A percentile compares a stretch with the other conserved stretches of the same genome.
Conservation (phyloP, 352 stramenopile species). For the Albugo candida region DNA sequence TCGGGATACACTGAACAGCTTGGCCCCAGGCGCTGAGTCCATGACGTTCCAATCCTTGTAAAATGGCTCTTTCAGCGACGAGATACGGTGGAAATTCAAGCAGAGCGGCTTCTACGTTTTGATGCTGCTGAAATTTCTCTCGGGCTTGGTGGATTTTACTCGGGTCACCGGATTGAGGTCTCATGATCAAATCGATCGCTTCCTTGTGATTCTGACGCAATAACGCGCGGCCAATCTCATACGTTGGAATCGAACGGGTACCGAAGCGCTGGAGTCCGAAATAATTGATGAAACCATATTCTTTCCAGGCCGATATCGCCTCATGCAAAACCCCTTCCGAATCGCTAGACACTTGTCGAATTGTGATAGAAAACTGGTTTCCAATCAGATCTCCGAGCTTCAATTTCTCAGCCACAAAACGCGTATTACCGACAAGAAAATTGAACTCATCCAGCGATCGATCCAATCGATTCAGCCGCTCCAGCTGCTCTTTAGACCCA, state of each 20-base stretch:
- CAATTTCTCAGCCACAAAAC: conserved; percentile 79
- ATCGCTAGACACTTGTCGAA: conserved; percentile 78
- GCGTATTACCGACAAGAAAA: conserved; percentile 86
- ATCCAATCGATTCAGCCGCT: conserved; percentile 47
- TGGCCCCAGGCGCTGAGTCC: conserved; percentile 31
- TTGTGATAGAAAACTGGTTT: conserved; percentile 91
- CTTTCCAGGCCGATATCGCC: conserved; percentile 54
- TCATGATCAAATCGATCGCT: conserved; percentile 83
- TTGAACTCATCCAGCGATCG: conserved; percentile 53
- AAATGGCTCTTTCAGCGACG: conserved; percentile 54
- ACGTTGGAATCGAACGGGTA: conserved; percentile 73
- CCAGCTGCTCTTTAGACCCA: conserved; percentile 51
- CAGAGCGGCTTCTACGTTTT: conserved; percentile 33
- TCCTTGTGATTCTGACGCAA: conserved; percentile 83
- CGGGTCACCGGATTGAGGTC: conserved; percentile 51
- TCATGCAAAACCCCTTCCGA: conserved; percentile 19
- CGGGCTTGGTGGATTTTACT: conserved; percentile 53
- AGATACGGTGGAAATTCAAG: conserved; percentile 52
- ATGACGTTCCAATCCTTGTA: conserved; percentile 38
- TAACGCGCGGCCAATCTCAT: conserved; percentile 84
- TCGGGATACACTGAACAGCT: conserved; percentile 60
- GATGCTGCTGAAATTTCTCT: conserved; percentile 34
- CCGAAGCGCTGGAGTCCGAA: conserved; percentile 95
- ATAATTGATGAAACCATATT: conserved; percentile 93
- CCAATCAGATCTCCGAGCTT: conserved; percentile 82